Base-by-base conservation (phyloP, 495 filamentous ascomycete species). In the Trichoderma parareesei region DNA sequence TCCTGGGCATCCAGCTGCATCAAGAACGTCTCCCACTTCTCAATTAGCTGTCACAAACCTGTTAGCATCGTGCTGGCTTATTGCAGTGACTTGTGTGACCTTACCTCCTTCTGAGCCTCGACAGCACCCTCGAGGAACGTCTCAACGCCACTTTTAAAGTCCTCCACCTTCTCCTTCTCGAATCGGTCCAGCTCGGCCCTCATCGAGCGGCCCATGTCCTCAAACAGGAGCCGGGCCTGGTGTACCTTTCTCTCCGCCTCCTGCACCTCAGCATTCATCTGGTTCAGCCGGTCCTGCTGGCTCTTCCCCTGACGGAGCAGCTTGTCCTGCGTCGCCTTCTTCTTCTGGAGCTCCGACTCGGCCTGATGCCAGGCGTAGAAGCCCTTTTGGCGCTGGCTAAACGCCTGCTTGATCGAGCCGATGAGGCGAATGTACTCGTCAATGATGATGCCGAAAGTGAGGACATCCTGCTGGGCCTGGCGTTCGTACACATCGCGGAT, bases 401-500 rank as follows among this genome's bases (percentile, higher is more conserved):
- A 98, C 7, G 95, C 89, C 61, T 87, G 90, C 79, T 98, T 98
- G 67, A 97, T 87, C 68, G 87, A 91, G 40, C 90, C 91, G 69
- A 98, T 98, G 46, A 98, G 76, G 10, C 94, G 91, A 71, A 98
- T 93, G 76, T 98, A 98, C 76, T 98, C 94, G 67, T 98, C 94
- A 62, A 98, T 90, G 44, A 95, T 97, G 70, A 97, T 98, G 20
- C 95, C 95, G 20, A 98, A 82, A 0, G 94, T 98, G 38, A 98
- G 82, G 42, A 98, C 88, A 73, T 98, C 94, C 75, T 98, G 94
- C 77, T 96, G 92, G 6, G 94, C 94, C 76, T 98, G 94, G 33
- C 94, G 90, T 65, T 97, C 90, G 72, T 98, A 97, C 5, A 98
- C 84, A 67, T 98, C 94, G 61, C 90, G 87, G 69, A 98, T 96